A percentile compares a stretch with the other conserved stretches of the same genome.
These are phyloP conservation scores for Hortiboletus campestris DNA, from an alignment of 768 basidiomycete species.

Conservation along the genomic window DNA sequence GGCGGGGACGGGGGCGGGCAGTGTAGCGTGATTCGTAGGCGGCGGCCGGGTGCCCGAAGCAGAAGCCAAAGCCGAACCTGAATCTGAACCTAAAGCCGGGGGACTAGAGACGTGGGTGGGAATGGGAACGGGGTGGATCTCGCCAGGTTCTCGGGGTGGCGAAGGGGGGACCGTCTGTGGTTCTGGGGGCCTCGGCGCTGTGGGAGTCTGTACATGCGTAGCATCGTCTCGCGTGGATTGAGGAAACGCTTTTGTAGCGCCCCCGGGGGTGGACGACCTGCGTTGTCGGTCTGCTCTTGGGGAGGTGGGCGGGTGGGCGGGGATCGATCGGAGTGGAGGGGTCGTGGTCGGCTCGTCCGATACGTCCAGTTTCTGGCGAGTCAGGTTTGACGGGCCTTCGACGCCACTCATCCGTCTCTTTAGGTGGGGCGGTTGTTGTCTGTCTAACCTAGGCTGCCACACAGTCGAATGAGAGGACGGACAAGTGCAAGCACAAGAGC, in stretches of 20 bases:
- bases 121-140: not conserved
- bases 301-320: not conserved
- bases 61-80: too few relatives aligned
- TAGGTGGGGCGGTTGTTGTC: slow-evolving; percentile 1
- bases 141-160: slow-evolving; percentile 8
- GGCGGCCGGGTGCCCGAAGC: not conserved
- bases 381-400: slow-evolving; percentile 3
- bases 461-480: not conserved
- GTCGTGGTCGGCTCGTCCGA: not conserved
- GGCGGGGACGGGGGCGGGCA: not conserved
- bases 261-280: not conserved
- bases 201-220: too few relatives aligned
- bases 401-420: slow-evolving; percentile 13
- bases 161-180: not conserved
- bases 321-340: not conserved
- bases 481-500: not conserved
- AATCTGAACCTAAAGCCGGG: not conserved
- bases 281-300: not conserved
- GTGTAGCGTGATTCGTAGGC: not conserved
- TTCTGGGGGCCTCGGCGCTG: not conserved
- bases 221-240: not conserved
- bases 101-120: not conserved
- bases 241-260: not conserved
- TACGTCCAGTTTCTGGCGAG: slow-evolving; percentile 13
- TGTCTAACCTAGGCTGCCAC: slow-evolving; percentile 17